phyloP scores from a whole-genome alignment of 2,329 filamentous ascomycete genomes.

The Hypoxylon rubiginosum region DNA sequence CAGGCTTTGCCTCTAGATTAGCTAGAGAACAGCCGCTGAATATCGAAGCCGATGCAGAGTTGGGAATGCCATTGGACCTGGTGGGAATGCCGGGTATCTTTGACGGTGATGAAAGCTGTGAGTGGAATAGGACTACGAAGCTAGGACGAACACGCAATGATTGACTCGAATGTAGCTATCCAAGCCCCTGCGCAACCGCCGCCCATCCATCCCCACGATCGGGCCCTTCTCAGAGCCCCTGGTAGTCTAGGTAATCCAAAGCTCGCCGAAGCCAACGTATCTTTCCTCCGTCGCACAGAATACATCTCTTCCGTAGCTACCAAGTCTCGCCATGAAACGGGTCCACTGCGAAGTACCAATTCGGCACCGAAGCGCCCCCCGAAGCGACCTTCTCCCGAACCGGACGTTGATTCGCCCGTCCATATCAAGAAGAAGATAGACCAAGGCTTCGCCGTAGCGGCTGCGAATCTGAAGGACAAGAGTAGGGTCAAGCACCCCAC shows the following conservation, averaged over 20 bases:
- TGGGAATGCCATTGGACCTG: conserved; percentile 96
- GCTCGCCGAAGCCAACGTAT: conserved; percentile 81
- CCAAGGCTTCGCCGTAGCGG: conserved; percentile 69
- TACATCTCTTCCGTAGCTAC: conserved; percentile 80
- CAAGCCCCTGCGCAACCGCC: conserved; percentile 81
- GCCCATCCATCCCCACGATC: conserved; percentile 84
- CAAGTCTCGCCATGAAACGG: conserved; percentile 64
- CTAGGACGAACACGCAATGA: conserved; percentile 13
- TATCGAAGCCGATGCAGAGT: conserved; percentile 96
- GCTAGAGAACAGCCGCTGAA: conserved; percentile 93
- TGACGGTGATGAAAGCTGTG: conserved; percentile 94
- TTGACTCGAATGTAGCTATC: conserved; percentile 71
- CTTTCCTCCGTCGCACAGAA: conserved; percentile 95
- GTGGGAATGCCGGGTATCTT: conserved; percentile 96
- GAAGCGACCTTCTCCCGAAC: conserved; percentile 68
- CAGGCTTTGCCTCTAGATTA: conserved; percentile 89
- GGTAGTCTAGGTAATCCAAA: conserved; percentile 88
- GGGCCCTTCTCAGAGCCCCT: conserved; percentile 84
- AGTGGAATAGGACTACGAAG: conserved; percentile 50
- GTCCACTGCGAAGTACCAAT: conserved; percentile 66
- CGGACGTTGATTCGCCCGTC: conserved; percentile 72
- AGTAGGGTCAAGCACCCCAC: conserved; percentile 69
- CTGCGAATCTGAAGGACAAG: conserved; percentile 66
- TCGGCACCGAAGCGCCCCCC: conserved; percentile 57
- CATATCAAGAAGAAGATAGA: conserved; percentile 78